Conservation (phyloP, 306 rosid species). For the Castanospermum australe region DNA sequence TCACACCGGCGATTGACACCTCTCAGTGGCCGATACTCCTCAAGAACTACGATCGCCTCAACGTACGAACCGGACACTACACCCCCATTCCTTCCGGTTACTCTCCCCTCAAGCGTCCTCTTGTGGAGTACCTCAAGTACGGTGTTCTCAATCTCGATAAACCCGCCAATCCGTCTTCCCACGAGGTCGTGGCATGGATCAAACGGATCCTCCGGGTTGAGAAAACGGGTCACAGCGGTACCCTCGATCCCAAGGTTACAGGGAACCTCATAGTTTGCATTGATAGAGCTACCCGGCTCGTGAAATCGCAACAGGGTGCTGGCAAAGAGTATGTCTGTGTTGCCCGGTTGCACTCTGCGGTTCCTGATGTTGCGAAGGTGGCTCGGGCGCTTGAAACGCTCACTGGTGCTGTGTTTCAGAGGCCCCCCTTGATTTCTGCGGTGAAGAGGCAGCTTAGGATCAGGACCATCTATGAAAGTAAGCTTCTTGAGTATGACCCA, state of each 20-base stretch:
- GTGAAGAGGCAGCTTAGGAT: slow-evolving; percentile 89
- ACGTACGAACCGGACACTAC: slow-evolving; percentile 79
- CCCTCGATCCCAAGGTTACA: slow-evolving; percentile 74
- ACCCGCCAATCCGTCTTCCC: slow-evolving; percentile 80
- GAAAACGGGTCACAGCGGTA: slow-evolving; percentile 81
- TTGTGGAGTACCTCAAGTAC: slow-evolving; percentile 56
- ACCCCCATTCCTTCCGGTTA: slow-evolving; percentile 69
- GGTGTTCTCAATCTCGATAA: slow-evolving; percentile 73
- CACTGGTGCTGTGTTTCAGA: slow-evolving; percentile 84
- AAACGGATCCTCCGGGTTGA: slow-evolving; percentile 72
- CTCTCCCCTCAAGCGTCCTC: slow-evolving; percentile 77
- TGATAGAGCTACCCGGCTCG: slow-evolving; percentile 72
- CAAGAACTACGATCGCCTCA: slow-evolving; percentile 82
- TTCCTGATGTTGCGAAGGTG: slow-evolving; percentile 68
- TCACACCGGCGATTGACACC: slow-evolving; percentile 61
- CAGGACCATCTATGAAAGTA: slow-evolving; percentile 84
- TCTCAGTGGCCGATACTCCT: slow-evolving; percentile 83
- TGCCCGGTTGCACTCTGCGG: slow-evolving; percentile 69
- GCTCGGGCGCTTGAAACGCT: slow-evolving; percentile 77
- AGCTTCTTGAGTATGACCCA: slow-evolving; percentile 77
- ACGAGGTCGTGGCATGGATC: slow-evolving; percentile 83
- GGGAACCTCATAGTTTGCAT: slow-evolving; percentile 76
- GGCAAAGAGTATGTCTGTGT: slow-evolving; percentile 79
- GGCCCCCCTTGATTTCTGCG: slow-evolving; percentile 80
- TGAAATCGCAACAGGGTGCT: slow-evolving; percentile 77